A percentile compares a stretch with the other conserved stretches of the same genome.
phyloP scores from a whole-genome alignment of 768 basidiomycete species.

The Podaxis sp. region DNA sequence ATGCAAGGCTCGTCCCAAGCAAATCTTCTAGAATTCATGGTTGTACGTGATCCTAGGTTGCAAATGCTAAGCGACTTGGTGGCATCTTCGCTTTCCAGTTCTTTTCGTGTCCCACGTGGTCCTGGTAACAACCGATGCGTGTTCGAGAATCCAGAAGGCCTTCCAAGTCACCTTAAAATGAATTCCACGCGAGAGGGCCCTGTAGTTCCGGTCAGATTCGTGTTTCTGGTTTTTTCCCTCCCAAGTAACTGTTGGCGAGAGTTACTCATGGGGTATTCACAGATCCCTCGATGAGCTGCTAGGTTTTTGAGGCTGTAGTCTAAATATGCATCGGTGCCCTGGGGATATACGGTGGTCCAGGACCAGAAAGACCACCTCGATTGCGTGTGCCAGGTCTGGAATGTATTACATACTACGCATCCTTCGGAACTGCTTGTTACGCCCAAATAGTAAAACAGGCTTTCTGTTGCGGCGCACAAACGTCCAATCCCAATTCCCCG shows the following conservation, averaged over 20 bases:
- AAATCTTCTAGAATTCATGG: conserved; percentile 13
- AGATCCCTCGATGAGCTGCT: not conserved
- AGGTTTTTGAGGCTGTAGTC: conserved; percentile 3
- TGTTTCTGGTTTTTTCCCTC: not conserved
- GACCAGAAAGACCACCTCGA: not conserved
- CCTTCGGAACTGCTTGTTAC: conserved; percentile 7
- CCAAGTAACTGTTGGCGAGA: not conserved
- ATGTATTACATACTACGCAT: conserved; percentile 10
- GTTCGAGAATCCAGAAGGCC: conserved; percentile 12
- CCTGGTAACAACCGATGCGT: conserved; percentile 6
- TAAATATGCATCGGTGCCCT: not conserved
- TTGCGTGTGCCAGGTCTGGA: not conserved
- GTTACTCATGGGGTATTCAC: too few relatives aligned
- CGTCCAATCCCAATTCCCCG: conserved; percentile 2
- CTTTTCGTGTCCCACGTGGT: conserved; percentile 12
- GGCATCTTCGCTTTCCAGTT: conserved; percentile 8
- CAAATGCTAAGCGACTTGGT: conserved; percentile 11
- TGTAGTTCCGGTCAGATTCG: conserved; percentile 11
- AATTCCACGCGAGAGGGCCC: conserved; percentile 15
- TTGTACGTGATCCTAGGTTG: conserved; percentile 13
- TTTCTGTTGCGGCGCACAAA: conserved; percentile 11
- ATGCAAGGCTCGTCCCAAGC: conserved; percentile 7
- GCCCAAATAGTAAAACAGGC: conserved; percentile 7
- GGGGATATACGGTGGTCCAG: not conserved
- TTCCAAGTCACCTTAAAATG: conserved; percentile 2